These are phyloP conservation scores for Cryptococcus sp. DNA, from an alignment of 1,284 basidiomycete genomes.

Conservation along the genomic window DNA sequence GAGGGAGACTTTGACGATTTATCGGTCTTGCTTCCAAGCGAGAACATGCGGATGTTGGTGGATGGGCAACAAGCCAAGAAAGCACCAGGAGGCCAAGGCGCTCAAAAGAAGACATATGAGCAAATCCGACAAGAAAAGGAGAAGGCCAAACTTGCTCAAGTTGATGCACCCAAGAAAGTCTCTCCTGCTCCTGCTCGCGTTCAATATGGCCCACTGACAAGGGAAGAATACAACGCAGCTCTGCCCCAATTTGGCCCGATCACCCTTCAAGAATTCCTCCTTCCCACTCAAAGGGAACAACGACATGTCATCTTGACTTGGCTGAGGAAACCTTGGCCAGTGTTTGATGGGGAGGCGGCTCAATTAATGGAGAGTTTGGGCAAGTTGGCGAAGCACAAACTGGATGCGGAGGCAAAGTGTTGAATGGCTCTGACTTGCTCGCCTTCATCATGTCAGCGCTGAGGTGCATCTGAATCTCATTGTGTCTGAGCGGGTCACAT, in stretches of 20 bases:
- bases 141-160: conserved; percentile 20
- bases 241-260: conserved; percentile 22
- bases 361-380: conserved; percentile 18
- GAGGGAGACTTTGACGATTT: conserved; percentile 27
- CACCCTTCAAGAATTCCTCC: conserved; percentile 17
- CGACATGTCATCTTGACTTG: conserved; percentile 26
- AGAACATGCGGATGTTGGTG: conserved; percentile 19
- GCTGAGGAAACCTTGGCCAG: conserved; percentile 28
- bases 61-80: conserved; percentile 6
- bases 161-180: conserved; percentile 4
- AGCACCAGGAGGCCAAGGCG: not conserved
- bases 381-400: conserved; percentile 10
- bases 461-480: too few species aligned
- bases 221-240: conserved; percentile 21
- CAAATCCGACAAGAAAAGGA: conserved; percentile 28
- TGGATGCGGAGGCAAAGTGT: conserved; percentile 15
- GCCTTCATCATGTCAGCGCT: not conserved
- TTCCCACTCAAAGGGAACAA: conserved; percentile 27
- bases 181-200: not conserved
- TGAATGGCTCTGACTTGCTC: not conserved
- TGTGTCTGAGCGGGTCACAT: too few species aligned
- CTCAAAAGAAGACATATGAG: conserved; percentile 21
- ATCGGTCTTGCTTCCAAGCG: conserved; percentile 17
- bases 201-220: conserved; percentile 25
- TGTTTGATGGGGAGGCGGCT: conserved; percentile 25